Percentiles rank a stretch among this genome's conserved stretches.
Evolutionary conservation across 805 yeast genomes (phyloP).

Genomic region (Maudiozyma bulderi): DNA sequence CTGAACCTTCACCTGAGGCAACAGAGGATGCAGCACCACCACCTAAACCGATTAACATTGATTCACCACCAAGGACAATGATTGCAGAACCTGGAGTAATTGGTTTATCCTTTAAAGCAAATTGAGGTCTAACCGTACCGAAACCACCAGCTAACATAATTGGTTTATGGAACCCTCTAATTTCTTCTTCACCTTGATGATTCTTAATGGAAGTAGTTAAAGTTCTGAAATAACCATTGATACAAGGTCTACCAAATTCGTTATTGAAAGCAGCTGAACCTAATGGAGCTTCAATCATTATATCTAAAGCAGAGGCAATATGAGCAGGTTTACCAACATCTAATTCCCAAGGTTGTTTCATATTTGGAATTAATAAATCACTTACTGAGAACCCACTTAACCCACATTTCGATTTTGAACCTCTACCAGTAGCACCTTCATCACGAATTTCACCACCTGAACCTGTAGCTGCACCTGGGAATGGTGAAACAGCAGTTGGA

Average conservation of each 20-base stretch:
- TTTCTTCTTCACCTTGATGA: conserved; percentile 52
- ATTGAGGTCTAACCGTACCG: conserved; percentile 90
- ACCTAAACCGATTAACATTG: conserved; percentile 96
- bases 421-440: conserved; percentile 99
- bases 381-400: conserved; percentile 87
- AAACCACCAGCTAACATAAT: conserved; percentile 99
- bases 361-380: conserved; percentile 77
- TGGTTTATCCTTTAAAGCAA: conserved; percentile 76
- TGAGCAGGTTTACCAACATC: conserved; percentile 85
- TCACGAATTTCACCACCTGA: conserved; percentile 99
- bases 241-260: conserved; percentile 97
- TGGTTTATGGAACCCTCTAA: conserved; percentile 97
- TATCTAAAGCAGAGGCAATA: conserved; percentile 85
- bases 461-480: conserved; percentile 99
- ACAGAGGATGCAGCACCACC: conserved; percentile 99
- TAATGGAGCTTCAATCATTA: conserved; percentile 94
- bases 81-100: conserved; percentile 88
- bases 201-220: conserved; percentile 70
- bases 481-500: conserved; percentile 98
- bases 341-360: conserved; percentile 91
- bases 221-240: conserved; percentile 93
- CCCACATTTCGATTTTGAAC: conserved; percentile 95
- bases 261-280: conserved; percentile 98
- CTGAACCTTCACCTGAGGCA: conserved; percentile 94
- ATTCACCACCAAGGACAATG: conserved; percentile 94